Base-by-base conservation (phyloP, 2,329 filamentous ascomycete species). In the Hawksworthiomyces lignivorus region DNA sequence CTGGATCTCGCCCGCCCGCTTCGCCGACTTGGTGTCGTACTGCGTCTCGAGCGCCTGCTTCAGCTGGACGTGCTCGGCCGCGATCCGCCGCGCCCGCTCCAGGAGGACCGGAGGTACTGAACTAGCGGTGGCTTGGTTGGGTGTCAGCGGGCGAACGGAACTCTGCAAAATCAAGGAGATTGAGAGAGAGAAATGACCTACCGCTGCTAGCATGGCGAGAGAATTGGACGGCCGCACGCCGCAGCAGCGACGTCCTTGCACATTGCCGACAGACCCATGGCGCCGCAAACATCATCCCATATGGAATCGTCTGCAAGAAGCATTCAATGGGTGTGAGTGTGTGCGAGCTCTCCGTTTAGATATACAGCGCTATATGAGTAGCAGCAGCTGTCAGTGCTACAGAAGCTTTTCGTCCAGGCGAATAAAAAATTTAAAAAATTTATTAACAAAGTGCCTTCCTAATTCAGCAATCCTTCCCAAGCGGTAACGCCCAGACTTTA, bases 1-100 rank as follows among this genome's bases (percentile, higher is more conserved):
- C 33, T 72, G 70, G 28, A 83, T 64, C 57, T 83, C 78, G 52
- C 80, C 80, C 2, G 71, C 65, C 28, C 79, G 71, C 52, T 75
- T 79, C 0, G 78, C 77, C 4, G 66, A 69, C 39, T 70, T 69
- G 1, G 68, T 52, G 50, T 82, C 75, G 54, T 80, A 84, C 36
- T 65, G 62, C 21, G 64, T 61, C 31, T 67, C 67, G 18, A 82
- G 69, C 15, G 66, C 58, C 20, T 58, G 58, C 36, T 68, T 65
- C n/a, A 84, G 65, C 33, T 65, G 59, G 22, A 70, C 65, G 53
- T 83, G 72, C 50, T 84, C 80, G 49, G 62, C 62, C 0, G 75
- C 65, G 33, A 84, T 62, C 45, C 66, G 67, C 24, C 70, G 68
- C 8, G 80, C 80, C 48, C 80, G 73, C 31, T 71, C 66, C 44